A percentile compares a stretch with the other conserved stretches of the same genome.
Conservation (phyloP, 352 stramenopile species). For the Globisporangium carolinianum region DNA sequence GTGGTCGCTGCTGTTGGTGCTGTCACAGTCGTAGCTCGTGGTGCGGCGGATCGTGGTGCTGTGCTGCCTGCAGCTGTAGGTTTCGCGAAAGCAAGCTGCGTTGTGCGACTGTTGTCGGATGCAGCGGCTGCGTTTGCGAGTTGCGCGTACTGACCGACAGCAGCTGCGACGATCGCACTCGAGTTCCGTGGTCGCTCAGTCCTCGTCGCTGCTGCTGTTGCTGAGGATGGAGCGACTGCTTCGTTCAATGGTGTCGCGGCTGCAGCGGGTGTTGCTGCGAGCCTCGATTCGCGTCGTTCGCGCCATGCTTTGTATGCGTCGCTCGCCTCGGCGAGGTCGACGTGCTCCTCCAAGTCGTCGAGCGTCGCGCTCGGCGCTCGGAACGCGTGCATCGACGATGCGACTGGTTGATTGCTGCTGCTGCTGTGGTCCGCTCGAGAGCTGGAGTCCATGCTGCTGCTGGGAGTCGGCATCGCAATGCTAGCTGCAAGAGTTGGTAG, state of each 20-base stretch:
- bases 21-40: not conserved
- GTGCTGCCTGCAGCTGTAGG: not conserved
- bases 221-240: not conserved
- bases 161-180: constrained; percentile 4
- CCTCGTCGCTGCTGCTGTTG: not conserved
- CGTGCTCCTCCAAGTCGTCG: not conserved
- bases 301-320: constrained; percentile 10
- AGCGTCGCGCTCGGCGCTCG: not conserved
- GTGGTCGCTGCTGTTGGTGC: not conserved
- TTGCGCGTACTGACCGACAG: constrained; percentile 1
- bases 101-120: not conserved
- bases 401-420: not conserved
- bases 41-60: not conserved
- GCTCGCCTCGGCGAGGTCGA: constrained; percentile 7
- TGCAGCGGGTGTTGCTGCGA: not conserved
- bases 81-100: not conserved
- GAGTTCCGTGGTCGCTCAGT: constrained; percentile 2
- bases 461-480: not conserved
- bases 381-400: not conserved
- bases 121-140: not conserved
- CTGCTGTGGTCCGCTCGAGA: not conserved
- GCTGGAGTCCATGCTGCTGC: not conserved
- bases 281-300: constrained; percentile 1
- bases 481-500: no score
- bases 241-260: no score